These are phyloP conservation scores for Geosmithia putterillii DNA, from an alignment of 2,329 filamentous ascomycete genomes.

Conservation along the genomic window DNA sequence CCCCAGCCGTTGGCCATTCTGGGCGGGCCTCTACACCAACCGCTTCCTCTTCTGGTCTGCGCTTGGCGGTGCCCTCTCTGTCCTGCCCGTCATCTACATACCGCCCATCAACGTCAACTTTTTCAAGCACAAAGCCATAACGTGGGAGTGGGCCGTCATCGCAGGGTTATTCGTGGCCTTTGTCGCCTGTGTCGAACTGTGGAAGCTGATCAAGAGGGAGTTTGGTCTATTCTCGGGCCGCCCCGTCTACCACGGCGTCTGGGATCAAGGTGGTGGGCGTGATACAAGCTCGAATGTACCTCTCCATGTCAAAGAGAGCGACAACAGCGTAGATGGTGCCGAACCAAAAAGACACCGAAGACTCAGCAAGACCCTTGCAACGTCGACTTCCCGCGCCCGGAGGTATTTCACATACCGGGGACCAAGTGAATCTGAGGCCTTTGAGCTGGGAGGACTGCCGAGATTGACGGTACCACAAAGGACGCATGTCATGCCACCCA, in stretches of 20 bases:
- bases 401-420: too few relatives aligned
- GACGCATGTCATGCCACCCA: too few relatives aligned
- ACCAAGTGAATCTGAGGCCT: too few relatives aligned
- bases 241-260: slow-evolving; percentile 34
- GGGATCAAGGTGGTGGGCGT: slow-evolving; percentile 41
- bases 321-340: background rate
- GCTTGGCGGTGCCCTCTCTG: slow-evolving; percentile 44
- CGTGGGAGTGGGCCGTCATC: slow-evolving; percentile 65
- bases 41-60: slow-evolving; percentile 60
- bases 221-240: slow-evolving; percentile 39
- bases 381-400: too few relatives aligned
- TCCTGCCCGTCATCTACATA: slow-evolving; percentile 61
- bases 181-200: slow-evolving; percentile 54
- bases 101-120: slow-evolving; percentile 57
- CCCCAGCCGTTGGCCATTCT: slow-evolving; percentile 37
- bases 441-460: too few relatives aligned
- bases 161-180: slow-evolving; percentile 52
- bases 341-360: too few relatives aligned
- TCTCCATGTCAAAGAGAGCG: background rate
- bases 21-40: slow-evolving; percentile 56
- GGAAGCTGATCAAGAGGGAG: slow-evolving; percentile 57
- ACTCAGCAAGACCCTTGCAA: too few relatives aligned
- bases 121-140: slow-evolving; percentile 60
- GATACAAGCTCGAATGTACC: background rate
- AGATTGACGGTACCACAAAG: too few relatives aligned